Evolutionary conservation across 2,329 filamentous ascomycete species (phyloP), one percentile per base, ranked within the genome.

Genomic region (Penicillium digitatum): DNA sequence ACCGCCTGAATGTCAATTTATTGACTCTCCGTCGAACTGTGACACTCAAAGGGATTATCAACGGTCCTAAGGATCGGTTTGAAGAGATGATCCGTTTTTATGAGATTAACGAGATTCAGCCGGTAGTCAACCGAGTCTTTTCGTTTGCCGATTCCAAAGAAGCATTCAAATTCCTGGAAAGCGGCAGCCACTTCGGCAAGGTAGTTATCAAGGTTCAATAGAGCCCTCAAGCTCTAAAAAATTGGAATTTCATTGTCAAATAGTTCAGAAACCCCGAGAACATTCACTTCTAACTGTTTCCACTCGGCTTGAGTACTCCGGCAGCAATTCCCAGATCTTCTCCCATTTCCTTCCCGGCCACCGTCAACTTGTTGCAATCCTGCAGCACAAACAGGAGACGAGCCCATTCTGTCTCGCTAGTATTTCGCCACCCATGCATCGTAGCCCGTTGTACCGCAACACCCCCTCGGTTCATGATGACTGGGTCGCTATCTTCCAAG

Each of bases 1-100:
- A 84, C 67, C 68, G 81, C 42, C 73, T 81, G 8, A 85, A 86
- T 59, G 79, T 85, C 14, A 87, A 87, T 62, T 71, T 87, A 27
- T 72, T 82, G 18, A 76, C 79, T 2, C 62, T 82, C 42, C 72
- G 74, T 57, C 72, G 78, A 22, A 82, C 77, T 39, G 77, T 82
- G 1, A 82, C 79, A 1, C 63, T 83, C 8, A 82, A 81, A 66
- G 80, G 86, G 0, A 80, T 87, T 7, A 63, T 87, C 27, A 87
- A 87, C 66, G 86, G 85, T 0, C 83, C 85, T 0, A 78, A 77
- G 59, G 81, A 83, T 58, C 72, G 78, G 38, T 80, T 75, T 35
- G 71, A 75, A 58, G 72, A 74, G 52, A 69, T 74, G 68, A 45
- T 70, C 11, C 54, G 39, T 1, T 74, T 74, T 58, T 72, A 70